A percentile compares a stretch with the other conserved stretches of the same genome.
These are phyloP conservation scores for Venturia nashicola DNA, from an alignment of 2,329 filamentous ascomycete genomes.

Conservation along the genomic window DNA sequence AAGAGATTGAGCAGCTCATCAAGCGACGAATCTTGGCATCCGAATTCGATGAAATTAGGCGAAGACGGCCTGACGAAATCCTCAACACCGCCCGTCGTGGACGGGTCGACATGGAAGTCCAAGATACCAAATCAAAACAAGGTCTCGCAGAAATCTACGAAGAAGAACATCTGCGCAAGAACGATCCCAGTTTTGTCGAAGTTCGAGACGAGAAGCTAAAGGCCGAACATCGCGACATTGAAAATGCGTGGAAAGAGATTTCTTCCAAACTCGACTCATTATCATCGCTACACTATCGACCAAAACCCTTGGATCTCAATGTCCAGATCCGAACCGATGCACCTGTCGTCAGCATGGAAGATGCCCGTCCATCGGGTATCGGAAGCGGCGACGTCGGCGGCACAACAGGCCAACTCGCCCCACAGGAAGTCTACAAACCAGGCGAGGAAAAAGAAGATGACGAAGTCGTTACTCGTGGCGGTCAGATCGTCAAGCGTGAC, in stretches of 20 bases:
- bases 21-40: slow-evolving; percentile 82
- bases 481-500: slow-evolving; percentile 64
- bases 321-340: slow-evolving; percentile 84
- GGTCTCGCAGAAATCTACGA: slow-evolving; percentile 89
- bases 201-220: slow-evolving; percentile 70
- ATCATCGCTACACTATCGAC: slow-evolving; percentile 90
- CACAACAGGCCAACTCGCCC: slow-evolving; percentile 61
- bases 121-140: slow-evolving; percentile 78
- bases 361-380: slow-evolving; percentile 68
- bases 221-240: slow-evolving; percentile 74
- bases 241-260: slow-evolving; percentile 70
- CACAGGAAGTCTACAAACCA: slow-evolving; percentile 88
- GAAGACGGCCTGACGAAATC: slow-evolving; percentile 64
- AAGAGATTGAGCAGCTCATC: slow-evolving; percentile 86
- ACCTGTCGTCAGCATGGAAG: slow-evolving; percentile 88
- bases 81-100: slow-evolving; percentile 54
- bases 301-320: slow-evolving; percentile 67
- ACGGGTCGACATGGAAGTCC: slow-evolving; percentile 54
- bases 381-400: slow-evolving; percentile 56
- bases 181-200: slow-evolving; percentile 71
- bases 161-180: slow-evolving; percentile 70
- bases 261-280: slow-evolving; percentile 74
- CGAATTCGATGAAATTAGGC: slow-evolving; percentile 85
- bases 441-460: slow-evolving; percentile 53
- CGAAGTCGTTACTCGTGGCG: slow-evolving; percentile 67